These are phyloP conservation scores for Candida easanensis DNA, from an alignment of 805 yeast genomes.

Conservation along the genomic window DNA sequence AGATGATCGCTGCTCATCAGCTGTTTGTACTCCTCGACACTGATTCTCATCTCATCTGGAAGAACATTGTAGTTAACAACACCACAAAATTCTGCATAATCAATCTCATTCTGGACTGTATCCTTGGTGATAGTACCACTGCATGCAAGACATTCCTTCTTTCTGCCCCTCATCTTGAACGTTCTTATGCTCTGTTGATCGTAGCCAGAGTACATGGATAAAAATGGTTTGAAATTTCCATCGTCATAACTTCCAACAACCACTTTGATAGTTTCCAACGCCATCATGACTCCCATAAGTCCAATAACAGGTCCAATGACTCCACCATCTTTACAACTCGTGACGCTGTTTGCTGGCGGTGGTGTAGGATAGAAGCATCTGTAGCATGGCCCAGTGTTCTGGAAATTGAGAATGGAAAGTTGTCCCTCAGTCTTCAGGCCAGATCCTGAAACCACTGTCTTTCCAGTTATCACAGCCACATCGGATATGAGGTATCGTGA, in stretches of 20 bases:
- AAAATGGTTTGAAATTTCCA: conserved; percentile 62
- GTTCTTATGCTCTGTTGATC: conserved; percentile 63
- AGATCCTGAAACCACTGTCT: conserved; percentile 85
- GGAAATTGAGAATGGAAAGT: conserved; percentile 68
- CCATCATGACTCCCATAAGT: conserved; percentile 83
- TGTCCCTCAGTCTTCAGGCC: conserved; percentile 94
- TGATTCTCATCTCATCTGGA: conserved; percentile 42
- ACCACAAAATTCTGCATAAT: conserved; percentile 82
- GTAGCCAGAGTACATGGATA: conserved; percentile 65
- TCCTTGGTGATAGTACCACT: conserved; percentile 46
- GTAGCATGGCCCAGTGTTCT: conserved; percentile 80
- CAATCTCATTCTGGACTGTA: conserved; percentile 41
- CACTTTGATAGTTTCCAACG: conserved; percentile 79
- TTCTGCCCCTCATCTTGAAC: conserved; percentile 76
- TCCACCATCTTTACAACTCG: conserved; percentile 90
- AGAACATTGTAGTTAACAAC: conserved; percentile 44
- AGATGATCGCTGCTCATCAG: conserved; percentile 24
- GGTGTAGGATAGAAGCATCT: conserved; percentile 91
- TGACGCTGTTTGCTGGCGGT: conserved; percentile 78
- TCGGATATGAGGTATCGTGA: conserved; percentile 87
- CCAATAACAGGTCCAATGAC: conserved; percentile 97
- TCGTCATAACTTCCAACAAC: conserved; percentile 51
- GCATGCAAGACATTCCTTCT: conserved; percentile 61
- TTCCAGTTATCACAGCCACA: conserved; percentile 63
- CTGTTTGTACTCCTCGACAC: conserved; percentile 36